Percentiles rank a stretch among this genome's conserved stretches.
phyloP scores from a whole-genome alignment of 805 yeast genomes.

The Torulaspora delbrueckii region DNA sequence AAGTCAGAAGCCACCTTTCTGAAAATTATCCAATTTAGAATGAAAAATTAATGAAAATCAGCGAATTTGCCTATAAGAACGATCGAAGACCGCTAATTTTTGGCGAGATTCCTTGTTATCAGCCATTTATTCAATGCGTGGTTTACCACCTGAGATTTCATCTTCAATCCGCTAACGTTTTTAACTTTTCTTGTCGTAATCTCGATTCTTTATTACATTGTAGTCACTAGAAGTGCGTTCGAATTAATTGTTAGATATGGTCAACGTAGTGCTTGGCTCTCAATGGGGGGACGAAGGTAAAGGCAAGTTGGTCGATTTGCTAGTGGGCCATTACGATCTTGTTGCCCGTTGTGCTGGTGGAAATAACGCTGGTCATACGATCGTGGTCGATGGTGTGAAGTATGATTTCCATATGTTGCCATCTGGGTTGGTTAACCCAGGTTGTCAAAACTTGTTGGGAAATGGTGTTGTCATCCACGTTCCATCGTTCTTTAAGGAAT shows the following conservation, averaged over 20 bases:
- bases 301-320: constrained; percentile 91
- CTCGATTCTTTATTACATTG: not conserved
- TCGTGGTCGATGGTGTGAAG: constrained; percentile 81
- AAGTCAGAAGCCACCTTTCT: not conserved
- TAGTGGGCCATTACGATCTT: constrained; percentile 92
- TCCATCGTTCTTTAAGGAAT: constrained; percentile 87
- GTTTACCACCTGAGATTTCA: not conserved
- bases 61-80: not conserved
- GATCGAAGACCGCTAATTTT: not conserved
- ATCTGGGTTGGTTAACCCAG: constrained; percentile 92
- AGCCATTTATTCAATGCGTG: not conserved
- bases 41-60: not conserved
- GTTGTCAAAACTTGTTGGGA: constrained; percentile 85
- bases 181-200: not conserved
- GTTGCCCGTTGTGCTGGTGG: constrained; percentile 99
- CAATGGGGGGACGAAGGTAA: constrained; percentile 99
- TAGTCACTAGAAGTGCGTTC: constrained; percentile 4
- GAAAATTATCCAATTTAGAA: not conserved
- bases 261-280: constrained; percentile 85
- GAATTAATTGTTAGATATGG: constrained; percentile 29
- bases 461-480: constrained; percentile 95
- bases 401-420: constrained; percentile 99
- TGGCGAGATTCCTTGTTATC: not conserved
- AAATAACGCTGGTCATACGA: constrained; percentile 98
- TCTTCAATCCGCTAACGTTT: not conserved